Evolutionary conservation across 352 stramenopile species (phyloP).

Genomic region (Pseudoperonospora humuli): DNA sequence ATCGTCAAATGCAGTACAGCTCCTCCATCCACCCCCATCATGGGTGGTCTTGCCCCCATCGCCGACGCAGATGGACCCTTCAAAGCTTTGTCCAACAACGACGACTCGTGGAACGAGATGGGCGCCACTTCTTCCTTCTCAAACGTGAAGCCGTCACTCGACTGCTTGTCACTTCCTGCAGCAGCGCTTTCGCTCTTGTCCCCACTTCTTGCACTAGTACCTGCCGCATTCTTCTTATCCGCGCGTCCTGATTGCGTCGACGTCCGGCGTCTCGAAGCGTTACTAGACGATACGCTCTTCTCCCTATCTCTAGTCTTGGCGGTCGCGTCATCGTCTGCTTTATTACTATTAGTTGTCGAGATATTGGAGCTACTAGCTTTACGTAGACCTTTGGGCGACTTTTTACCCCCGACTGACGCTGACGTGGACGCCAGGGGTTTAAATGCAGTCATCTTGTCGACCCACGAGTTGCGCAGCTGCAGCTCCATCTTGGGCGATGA

Average conservation of each 20-base stretch:
- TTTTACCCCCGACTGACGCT: constrained; percentile 26
- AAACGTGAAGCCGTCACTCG: constrained; percentile 53
- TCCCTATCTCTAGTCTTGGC: constrained; percentile 18
- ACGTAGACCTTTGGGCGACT: constrained; percentile 29
- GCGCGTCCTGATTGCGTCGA: constrained; percentile 14
- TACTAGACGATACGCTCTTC: constrained; percentile 21
- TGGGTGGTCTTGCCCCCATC: constrained; percentile 44
- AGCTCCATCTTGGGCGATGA: constrained; percentile 85
- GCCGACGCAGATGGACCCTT: constrained; percentile 41
- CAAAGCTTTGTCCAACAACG: constrained; percentile 69
- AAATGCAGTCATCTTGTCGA: constrained; percentile 79
- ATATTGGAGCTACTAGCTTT: constrained; percentile 18
- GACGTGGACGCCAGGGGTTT: constrained; percentile 34
- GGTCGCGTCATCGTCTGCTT: constrained; percentile 8
- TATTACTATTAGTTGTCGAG: constrained; percentile 1
- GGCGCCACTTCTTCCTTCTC: constrained; percentile 56
- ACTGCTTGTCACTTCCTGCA: constrained; percentile 13
- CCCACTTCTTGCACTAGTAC: constrained; percentile 14
- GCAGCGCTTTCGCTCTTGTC: constrained; percentile 3
- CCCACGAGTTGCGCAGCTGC: constrained; percentile 83
- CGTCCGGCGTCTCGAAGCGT: constrained; percentile 15
- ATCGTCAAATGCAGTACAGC: constrained; percentile 78
- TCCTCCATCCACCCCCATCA: constrained; percentile 51
- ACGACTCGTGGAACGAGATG: constrained; percentile 60
- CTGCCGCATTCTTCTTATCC: constrained; percentile 21